Evolutionary conservation across 1,284 basidiomycete species (phyloP).

Genomic region (Malassezia furfur): DNA sequence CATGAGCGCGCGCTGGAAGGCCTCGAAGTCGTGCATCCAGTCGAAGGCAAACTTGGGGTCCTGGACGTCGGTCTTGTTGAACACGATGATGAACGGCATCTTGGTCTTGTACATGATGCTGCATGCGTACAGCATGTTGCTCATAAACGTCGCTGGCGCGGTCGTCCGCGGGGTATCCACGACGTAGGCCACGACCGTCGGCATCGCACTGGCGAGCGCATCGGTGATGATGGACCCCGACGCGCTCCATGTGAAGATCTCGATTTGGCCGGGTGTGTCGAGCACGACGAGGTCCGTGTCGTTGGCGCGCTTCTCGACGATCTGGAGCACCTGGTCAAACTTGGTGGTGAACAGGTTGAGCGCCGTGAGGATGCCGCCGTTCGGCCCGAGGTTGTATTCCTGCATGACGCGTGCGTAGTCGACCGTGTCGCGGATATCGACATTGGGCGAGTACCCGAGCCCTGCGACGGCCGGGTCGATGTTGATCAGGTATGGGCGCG

Average conservation of each 20-base stretch:
- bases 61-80: conserved; percentile 94
- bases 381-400: conserved; percentile 98
- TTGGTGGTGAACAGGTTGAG: conserved; percentile 98
- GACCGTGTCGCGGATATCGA: conserved; percentile 94
- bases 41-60: conserved; percentile 82
- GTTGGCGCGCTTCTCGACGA: conserved; percentile 82
- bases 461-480: conserved; percentile 89
- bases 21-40: conserved; percentile 97
- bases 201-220: conserved; percentile 83
- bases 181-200: conserved; percentile 89
- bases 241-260: conserved; percentile 99
- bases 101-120: conserved; percentile 98
- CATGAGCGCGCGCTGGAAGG: conserved; percentile 53
- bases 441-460: conserved; percentile 86
- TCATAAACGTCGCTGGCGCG: conserved; percentile 97
- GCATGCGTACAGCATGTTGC: conserved; percentile 99
- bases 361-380: conserved; percentile 92
- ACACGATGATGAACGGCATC: conserved; percentile 91
- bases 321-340: conserved; percentile 88
- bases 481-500: conserved; percentile 80
- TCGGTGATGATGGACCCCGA: conserved; percentile 98
- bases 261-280: conserved; percentile 97
- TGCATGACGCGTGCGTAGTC: conserved; percentile 99
- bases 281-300: conserved; percentile 79
- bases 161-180: conserved; percentile 94